A percentile compares a stretch with the other conserved stretches of the same genome.
Evolutionary conservation across 2,329 filamentous ascomycete genomes (phyloP).

Genomic region (Fusarium foetens): DNA sequence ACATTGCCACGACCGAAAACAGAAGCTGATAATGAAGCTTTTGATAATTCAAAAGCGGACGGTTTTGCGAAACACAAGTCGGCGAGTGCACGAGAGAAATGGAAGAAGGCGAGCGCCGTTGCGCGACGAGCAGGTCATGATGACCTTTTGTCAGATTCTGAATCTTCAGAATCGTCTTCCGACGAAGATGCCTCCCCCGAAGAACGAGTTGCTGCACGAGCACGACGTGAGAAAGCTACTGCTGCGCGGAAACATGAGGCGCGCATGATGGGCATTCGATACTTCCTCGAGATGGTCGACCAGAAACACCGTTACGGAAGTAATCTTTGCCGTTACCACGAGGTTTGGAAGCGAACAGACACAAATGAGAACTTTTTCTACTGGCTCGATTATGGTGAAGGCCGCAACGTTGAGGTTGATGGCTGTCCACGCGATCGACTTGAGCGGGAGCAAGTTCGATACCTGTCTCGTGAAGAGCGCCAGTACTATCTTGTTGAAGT

Average conservation of each 20-base stretch:
- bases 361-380: conserved; percentile 93
- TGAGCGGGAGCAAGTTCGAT: conserved; percentile 83
- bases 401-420: conserved; percentile 74
- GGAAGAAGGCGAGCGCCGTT: conserved; percentile 78
- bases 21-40: conserved; percentile 11
- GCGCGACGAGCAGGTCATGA: conserved; percentile 78
- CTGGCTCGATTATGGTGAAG: conserved; percentile 88
- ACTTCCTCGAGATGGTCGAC: conserved; percentile 88
- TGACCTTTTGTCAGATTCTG: conserved; percentile 60
- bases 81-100: conserved; percentile 70
- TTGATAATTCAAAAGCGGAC: conserved; percentile 18
- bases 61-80: conserved; percentile 26
- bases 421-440: conserved; percentile 78
- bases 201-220: conserved; percentile 52
- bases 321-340: conserved; percentile 83
- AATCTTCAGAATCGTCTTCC: conserved; percentile 43
- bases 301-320: conserved; percentile 88
- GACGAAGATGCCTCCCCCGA: conserved; percentile 49
- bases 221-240: conserved; percentile 60
- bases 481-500: conserved; percentile 83
- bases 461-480: conserved; percentile 84
- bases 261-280: conserved; percentile 85
- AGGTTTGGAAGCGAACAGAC: conserved; percentile 80
- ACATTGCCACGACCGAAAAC: conserved; percentile 56
- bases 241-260: conserved; percentile 71